phyloP scores from a whole-genome alignment of 192 early-diverging fungal genomes.

The Blastocladiella britannica region DNA sequence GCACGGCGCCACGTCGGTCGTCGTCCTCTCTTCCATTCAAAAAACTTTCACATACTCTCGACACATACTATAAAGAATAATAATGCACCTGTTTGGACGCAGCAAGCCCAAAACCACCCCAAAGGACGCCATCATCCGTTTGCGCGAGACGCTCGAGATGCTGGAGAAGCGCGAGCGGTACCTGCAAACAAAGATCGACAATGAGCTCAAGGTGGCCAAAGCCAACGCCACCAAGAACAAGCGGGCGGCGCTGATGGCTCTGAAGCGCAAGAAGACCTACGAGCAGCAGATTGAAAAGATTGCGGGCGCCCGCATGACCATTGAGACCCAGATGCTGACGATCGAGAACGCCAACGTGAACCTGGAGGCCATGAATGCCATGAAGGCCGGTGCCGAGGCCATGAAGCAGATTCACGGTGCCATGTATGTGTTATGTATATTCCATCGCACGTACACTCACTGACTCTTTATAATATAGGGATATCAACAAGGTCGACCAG shows the following conservation, averaged over 20 bases:
- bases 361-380: constrained; percentile 81
- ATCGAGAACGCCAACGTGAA: constrained; percentile 95
- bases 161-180: constrained; percentile 84
- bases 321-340: constrained; percentile 85
- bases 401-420: constrained; percentile 82
- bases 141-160: constrained; percentile 78
- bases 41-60: no score
- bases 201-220: constrained; percentile 65
- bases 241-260: constrained; percentile 70
- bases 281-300: constrained; percentile 75
- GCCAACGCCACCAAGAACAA: constrained; percentile 83
- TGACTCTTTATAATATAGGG: constrained; percentile 19
- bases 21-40: no score
- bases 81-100: constrained; percentile 52
- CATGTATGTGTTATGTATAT: constrained; percentile 29
- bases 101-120: constrained; percentile 45
- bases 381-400: constrained; percentile 75
- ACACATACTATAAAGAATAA: constrained; percentile 14
- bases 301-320: constrained; percentile 63
- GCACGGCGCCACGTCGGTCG: no score
- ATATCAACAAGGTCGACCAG: constrained; percentile 84
- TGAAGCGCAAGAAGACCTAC: constrained; percentile 79
- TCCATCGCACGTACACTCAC: not conserved
- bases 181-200: constrained; percentile 67
- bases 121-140: constrained; percentile 84